These are phyloP conservation scores for Dioscorea cayenensis DNA, from an alignment of 116 monocot genomes.

Conservation along the genomic window DNA sequence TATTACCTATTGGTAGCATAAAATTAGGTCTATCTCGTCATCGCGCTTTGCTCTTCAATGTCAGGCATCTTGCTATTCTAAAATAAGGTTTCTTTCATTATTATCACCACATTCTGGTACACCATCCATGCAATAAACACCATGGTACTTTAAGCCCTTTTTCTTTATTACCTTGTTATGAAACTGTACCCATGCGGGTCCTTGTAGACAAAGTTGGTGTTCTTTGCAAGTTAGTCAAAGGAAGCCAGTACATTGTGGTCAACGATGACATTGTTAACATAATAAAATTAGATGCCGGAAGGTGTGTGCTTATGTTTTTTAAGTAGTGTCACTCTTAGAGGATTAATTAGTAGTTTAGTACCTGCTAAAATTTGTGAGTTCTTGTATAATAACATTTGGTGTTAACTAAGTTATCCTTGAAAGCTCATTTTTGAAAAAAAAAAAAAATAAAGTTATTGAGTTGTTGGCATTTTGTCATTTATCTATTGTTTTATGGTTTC, in stretches of 20 bases:
- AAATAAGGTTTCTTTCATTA: neutral
- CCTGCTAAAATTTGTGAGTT: too few species aligned
- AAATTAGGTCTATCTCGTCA: constrained; percentile 83
- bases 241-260: constrained; percentile 93
- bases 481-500: too few species aligned
- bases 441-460: too few species aligned
- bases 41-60: constrained; percentile 98
- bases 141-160: neutral
- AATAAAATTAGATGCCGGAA: constrained; percentile 59
- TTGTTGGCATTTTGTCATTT: too few species aligned
- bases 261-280: constrained; percentile 97
- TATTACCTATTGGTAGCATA: constrained; percentile 86
- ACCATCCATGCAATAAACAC: neutral
- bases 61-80: constrained; percentile 4
- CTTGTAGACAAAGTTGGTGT: constrained; percentile 90
- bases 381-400: too few species aligned
- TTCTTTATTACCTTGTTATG: neutral
- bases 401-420: too few species aligned
- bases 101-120: neutral
- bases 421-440: too few species aligned
- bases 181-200: constrained; percentile 40
- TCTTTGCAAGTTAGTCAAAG: constrained; percentile 88
- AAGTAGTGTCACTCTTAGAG: too few species aligned
- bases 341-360: too few species aligned
- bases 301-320: constrained; percentile 14